These are phyloP conservation scores for Podaxis sp. DNA, from an alignment of 768 basidiomycete species.

Conservation along the genomic window DNA sequence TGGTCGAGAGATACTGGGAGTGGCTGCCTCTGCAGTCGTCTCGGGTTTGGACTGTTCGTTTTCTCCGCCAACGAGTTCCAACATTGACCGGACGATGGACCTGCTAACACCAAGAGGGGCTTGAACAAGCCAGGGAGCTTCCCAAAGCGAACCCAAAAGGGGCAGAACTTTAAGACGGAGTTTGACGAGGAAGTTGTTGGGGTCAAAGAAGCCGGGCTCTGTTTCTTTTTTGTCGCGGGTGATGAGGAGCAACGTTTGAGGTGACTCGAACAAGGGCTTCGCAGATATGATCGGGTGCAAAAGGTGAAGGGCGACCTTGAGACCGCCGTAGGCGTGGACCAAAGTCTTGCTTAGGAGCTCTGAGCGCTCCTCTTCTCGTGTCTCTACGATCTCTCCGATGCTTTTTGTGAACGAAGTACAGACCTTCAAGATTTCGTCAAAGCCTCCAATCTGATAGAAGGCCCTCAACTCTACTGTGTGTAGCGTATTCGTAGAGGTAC, in stretches of 20 bases:
- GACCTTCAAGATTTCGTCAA: conserved; percentile 62
- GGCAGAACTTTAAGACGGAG: conserved; percentile 73
- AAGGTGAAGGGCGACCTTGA: conserved; percentile 80
- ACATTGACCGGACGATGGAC: conserved; percentile 70
- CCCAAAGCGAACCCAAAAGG: conserved; percentile 70
- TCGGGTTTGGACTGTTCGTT: conserved; percentile 67
- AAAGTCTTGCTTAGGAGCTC: conserved; percentile 61
- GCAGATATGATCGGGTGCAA: conserved; percentile 75
- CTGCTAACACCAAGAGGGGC: conserved; percentile 75
- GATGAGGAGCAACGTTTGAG: conserved; percentile 71
- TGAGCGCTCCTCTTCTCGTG: conserved; percentile 55
- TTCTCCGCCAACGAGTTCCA: conserved; percentile 81
- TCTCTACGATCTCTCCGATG: conserved; percentile 52
- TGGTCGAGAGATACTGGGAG: conserved; percentile 29
- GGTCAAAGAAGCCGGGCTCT: conserved; percentile 78
- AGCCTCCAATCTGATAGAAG: conserved; percentile 69
- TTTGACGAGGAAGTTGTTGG: conserved; percentile 83
- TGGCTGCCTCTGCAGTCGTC: conserved; percentile 30
- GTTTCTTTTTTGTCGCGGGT: conserved; percentile 79
- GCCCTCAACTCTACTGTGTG: conserved; percentile 81
- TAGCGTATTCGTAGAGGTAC: conserved; percentile 66
- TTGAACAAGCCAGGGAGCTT: conserved; percentile 75
- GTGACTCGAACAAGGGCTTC: conserved; percentile 80
- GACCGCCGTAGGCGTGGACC: conserved; percentile 72
- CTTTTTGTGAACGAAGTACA: conserved; percentile 52